Evolutionary conservation across 768 basidiomycete genomes (phyloP).

Genomic region (Hypholoma fasciculare): DNA sequence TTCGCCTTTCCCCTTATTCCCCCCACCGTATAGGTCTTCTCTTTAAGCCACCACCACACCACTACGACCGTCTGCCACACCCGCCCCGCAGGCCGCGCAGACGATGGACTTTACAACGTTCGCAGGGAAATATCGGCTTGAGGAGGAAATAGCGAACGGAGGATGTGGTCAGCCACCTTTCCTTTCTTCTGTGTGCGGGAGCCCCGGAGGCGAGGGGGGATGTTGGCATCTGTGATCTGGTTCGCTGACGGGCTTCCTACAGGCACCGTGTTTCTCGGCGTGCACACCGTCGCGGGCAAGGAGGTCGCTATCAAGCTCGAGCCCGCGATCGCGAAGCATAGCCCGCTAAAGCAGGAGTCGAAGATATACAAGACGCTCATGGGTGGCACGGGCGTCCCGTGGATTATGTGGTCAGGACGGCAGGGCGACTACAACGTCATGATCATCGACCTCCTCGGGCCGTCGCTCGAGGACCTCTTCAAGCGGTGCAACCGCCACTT

Average conservation of each 20-base stretch:
- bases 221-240: neutral
- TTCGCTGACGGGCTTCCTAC: neutral
- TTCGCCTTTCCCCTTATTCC: neutral
- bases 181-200: neutral
- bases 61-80: slow-evolving; percentile 3
- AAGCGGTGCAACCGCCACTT: slow-evolving; percentile 91
- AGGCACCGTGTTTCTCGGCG: slow-evolving; percentile 80
- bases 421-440: slow-evolving; percentile 97
- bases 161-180: slow-evolving; percentile 60
- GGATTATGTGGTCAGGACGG: slow-evolving; percentile 90
- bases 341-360: slow-evolving; percentile 83
- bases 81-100: neutral
- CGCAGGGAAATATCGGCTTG: slow-evolving; percentile 76
- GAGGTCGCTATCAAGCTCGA: slow-evolving; percentile 86
- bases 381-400: slow-evolving; percentile 87
- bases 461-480: slow-evolving; percentile 85
- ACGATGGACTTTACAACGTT: slow-evolving; percentile 43
- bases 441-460: slow-evolving; percentile 95
- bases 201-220: too few species aligned
- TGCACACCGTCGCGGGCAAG: slow-evolving; percentile 80
- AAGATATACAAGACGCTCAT: slow-evolving; percentile 92
- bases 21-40: neutral
- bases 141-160: slow-evolving; percentile 79
- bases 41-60: slow-evolving; percentile 8
- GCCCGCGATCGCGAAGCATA: slow-evolving; percentile 57